Conservation (phyloP, 2,329 filamentous ascomycete genomes). For the Botryotinia globosa region DNA sequence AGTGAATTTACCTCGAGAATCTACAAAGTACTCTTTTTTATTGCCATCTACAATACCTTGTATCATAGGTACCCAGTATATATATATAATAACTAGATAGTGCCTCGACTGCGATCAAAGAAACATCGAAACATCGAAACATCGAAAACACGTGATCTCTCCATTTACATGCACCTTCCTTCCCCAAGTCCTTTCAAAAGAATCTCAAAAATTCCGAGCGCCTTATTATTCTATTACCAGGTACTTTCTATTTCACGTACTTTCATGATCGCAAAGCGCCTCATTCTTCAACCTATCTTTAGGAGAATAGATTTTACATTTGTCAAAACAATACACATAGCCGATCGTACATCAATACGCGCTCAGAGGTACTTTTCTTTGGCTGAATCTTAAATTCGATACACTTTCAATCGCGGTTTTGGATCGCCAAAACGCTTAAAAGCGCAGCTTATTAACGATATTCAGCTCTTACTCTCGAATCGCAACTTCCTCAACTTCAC, state of each 20-base stretch:
- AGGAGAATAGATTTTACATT: conserved; percentile 34
- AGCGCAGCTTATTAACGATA: conserved; percentile 29
- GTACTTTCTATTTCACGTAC: conserved; percentile 12
- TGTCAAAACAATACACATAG: conserved; percentile 20
- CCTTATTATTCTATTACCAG: background rate
- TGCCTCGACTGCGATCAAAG: background rate
- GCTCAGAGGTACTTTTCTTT: conserved; percentile 34
- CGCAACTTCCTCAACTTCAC: conserved; percentile 23
- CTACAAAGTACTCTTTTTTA: background rate
- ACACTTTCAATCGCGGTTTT: conserved; percentile 11
- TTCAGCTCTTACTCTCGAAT: conserved; percentile 33
- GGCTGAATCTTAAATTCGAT: conserved; percentile 7
- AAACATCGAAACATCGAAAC: background rate
- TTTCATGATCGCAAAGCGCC: conserved; percentile 30
- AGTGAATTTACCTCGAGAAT: background rate
- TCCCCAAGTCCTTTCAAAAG: background rate
- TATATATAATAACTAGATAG: background rate
- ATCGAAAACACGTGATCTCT: background rate
- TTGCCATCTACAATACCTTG: background rate
- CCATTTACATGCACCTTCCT: background rate
- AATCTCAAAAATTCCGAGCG: background rate
- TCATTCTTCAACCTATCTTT: conserved; percentile 26
- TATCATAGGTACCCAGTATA: background rate
- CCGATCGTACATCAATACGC: conserved; percentile 27
- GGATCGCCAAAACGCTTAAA: background rate